Evolutionary conservation across 2,329 filamentous ascomycete species (phyloP).

Genomic region (Aquanectria penicillioides): DNA sequence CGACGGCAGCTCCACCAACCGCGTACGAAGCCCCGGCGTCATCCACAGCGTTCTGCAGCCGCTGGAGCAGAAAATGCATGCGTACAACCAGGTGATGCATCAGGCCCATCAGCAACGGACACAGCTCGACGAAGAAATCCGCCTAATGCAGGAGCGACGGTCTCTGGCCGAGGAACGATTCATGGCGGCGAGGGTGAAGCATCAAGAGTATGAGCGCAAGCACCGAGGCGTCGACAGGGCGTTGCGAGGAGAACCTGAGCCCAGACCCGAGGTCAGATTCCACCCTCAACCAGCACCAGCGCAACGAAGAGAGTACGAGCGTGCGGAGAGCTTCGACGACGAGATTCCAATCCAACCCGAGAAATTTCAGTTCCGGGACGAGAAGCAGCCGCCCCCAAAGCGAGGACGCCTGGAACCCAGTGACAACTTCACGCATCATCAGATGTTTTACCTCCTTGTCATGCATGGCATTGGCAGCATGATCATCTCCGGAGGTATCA

Average conservation of each 20-base stretch:
- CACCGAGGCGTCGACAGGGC: slow-evolving; percentile 52
- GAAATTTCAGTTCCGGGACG: neutral
- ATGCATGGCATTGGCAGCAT: slow-evolving; percentile 59
- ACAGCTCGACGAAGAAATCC: slow-evolving; percentile 53
- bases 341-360: neutral
- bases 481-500: slow-evolving; percentile 60
- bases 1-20: slow-evolving; percentile 41
- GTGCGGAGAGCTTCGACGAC: neutral
- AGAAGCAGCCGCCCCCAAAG: neutral
- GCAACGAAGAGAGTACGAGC: neutral
- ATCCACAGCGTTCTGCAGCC: slow-evolving; percentile 52
- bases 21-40: slow-evolving; percentile 53
- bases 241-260: slow-evolving; percentile 47
- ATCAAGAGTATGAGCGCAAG: slow-evolving; percentile 54
- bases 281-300: neutral
- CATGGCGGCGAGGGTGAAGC: slow-evolving; percentile 52
- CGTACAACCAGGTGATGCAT: slow-evolving; percentile 52
- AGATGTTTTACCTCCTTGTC: slow-evolving; percentile 60
- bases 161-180: slow-evolving; percentile 51
- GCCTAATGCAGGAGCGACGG: slow-evolving; percentile 49
- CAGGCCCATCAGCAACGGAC: slow-evolving; percentile 50
- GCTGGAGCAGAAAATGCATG: slow-evolving; percentile 52
- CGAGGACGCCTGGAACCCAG: slow-evolving; percentile 51
- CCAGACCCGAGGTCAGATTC: neutral
- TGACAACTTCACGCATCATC: slow-evolving; percentile 51